Evolutionary conservation across 2,329 filamentous ascomycete species (phyloP).

Genomic region (Microdochium trichocladiopsis): DNA sequence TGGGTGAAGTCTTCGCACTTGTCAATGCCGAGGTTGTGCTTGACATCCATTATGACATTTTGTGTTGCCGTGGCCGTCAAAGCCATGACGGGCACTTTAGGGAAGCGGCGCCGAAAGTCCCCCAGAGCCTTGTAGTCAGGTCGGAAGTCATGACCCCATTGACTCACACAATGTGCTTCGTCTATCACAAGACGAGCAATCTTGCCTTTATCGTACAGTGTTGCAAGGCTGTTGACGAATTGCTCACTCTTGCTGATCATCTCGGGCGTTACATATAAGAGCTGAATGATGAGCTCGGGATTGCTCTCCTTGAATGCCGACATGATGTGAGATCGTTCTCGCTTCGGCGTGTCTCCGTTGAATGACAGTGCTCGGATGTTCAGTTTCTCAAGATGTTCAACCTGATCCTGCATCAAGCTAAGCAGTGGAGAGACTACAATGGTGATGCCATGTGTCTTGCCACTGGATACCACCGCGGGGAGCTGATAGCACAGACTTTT

Average conservation of each 20-base stretch:
- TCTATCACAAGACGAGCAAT: conserved; percentile 93
- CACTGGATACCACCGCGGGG: conserved; percentile 74
- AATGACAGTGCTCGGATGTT: conserved; percentile 75
- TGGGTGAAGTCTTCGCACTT: conserved; percentile 76
- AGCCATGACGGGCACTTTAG: conserved; percentile 83
- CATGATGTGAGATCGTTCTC: conserved; percentile 61
- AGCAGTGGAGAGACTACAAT: conserved; percentile 91
- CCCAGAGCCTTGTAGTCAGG: conserved; percentile 91
- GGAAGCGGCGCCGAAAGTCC: conserved; percentile 63
- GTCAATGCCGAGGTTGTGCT: conserved; percentile 80
- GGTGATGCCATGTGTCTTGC: conserved; percentile 78
- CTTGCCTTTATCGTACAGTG: conserved; percentile 61
- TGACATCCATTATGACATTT: conserved; percentile 87
- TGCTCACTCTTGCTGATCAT: conserved; percentile 80
- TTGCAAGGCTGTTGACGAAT: conserved; percentile 59
- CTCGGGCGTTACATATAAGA: conserved; percentile 94
- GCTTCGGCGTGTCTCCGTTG: conserved; percentile 65
- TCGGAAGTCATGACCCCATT: conserved; percentile 98
- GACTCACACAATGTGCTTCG: conserved; percentile 98
- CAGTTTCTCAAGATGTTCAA: conserved; percentile 68
- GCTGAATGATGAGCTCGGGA: conserved; percentile 71
- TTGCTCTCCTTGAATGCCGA: conserved; percentile 51
- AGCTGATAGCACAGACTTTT: conserved; percentile 97
- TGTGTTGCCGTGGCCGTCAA: conserved; percentile 91
- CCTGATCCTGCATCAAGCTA: conserved; percentile 96